phyloP scores from a whole-genome alignment of 129 eudicot species.

The Scalesia atractyloides region DNA sequence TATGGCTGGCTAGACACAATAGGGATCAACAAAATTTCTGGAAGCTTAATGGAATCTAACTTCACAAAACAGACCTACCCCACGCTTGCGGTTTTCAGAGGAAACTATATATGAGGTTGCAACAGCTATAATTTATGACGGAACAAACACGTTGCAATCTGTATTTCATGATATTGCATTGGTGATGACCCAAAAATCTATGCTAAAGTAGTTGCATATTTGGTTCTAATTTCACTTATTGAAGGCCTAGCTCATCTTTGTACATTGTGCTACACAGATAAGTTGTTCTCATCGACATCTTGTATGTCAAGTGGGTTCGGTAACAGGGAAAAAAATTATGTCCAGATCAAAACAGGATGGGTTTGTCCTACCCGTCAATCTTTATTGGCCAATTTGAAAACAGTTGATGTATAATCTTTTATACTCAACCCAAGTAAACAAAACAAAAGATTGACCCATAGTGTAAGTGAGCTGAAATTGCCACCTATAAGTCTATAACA shows the following conservation, averaged over 20 bases:
- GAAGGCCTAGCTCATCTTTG: conserved; percentile 66
- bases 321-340: neutral
- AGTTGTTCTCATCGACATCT: conserved; percentile 30
- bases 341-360: neutral
- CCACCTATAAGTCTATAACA: too few relatives aligned
- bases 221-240: conserved; percentile 48
- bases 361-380: neutral
- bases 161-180: conserved; percentile 63
- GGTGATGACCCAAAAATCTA: conserved; percentile 64
- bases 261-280: conserved; percentile 37
- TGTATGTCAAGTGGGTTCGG: neutral
- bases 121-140: conserved; percentile 51
- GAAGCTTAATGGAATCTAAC: too few relatives aligned
- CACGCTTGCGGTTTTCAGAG: conserved; percentile 67
- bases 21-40: too few relatives aligned
- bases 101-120: conserved; percentile 57
- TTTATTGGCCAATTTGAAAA: neutral
- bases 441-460: neutral
- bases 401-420: too few relatives aligned
- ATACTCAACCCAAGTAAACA: too few relatives aligned
- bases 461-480: too few relatives aligned
- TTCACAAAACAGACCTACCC: conserved; percentile 68
- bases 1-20: too few relatives aligned
- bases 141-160: conserved; percentile 50
- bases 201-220: conserved; percentile 47